These are phyloP conservation scores for Phaeosphaeriaceae sp. DNA, from an alignment of 2,329 filamentous ascomycete genomes.

Conservation along the genomic window DNA sequence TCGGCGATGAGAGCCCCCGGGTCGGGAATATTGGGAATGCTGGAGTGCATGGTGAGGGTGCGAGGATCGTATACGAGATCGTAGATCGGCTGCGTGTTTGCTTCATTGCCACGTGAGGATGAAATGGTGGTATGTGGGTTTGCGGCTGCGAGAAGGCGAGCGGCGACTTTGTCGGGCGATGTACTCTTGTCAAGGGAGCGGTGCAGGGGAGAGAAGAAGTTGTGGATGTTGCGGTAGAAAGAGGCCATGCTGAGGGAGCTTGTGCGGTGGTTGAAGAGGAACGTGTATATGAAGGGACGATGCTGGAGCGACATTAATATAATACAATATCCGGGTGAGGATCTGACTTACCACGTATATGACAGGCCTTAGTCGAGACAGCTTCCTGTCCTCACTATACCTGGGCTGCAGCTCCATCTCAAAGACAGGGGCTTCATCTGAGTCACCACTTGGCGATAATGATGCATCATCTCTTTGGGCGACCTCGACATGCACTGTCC, in stretches of 20 bases:
- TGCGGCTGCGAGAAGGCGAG: constrained; percentile 50
- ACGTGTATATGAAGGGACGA: constrained; percentile 78
- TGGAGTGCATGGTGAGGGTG: constrained; percentile 66
- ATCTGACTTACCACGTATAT: constrained; percentile 66
- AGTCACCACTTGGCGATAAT: constrained; percentile 19
- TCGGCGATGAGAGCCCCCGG: constrained; percentile 55
- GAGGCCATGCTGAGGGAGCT: constrained; percentile 57
- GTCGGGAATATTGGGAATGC: constrained; percentile 70
- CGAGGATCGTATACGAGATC: constrained; percentile 69
- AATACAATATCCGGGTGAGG: not conserved
- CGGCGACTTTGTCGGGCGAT: constrained; percentile 50
- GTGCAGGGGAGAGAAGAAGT: constrained; percentile 59
- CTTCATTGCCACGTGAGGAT: constrained; percentile 35
- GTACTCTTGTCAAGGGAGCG: constrained; percentile 55
- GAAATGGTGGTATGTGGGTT: constrained; percentile 47
- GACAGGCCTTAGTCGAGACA: constrained; percentile 66
- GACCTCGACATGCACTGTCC: constrained; percentile 73
- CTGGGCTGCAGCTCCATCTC: constrained; percentile 26
- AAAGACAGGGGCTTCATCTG: constrained; percentile 22
- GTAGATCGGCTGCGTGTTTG: constrained; percentile 59
- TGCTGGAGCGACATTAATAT: constrained; percentile 44
- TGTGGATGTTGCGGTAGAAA: constrained; percentile 61
- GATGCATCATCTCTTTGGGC: constrained; percentile 49
- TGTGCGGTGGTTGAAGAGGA: constrained; percentile 72
- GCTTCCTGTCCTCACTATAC: constrained; percentile 8